A percentile compares a stretch with the other conserved stretches of the same genome.
These are phyloP conservation scores for Chalaropsis thielavioides DNA, from an alignment of 2,329 filamentous ascomycete species.

Conservation along the genomic window DNA sequence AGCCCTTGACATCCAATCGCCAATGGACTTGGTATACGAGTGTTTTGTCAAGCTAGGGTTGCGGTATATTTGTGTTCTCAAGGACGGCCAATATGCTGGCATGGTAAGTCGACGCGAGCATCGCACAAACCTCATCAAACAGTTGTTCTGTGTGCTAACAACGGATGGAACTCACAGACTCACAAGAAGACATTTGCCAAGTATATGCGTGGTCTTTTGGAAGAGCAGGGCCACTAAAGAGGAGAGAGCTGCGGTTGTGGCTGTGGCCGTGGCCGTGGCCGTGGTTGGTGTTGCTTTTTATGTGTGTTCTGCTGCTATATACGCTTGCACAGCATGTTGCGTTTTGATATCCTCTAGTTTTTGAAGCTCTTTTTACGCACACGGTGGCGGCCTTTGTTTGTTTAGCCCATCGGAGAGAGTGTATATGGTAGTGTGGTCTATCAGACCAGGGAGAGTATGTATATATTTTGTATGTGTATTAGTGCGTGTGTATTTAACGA, in stretches of 20 bases:
- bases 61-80: slow-evolving; percentile 79
- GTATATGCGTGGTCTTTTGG: slow-evolving; percentile 74
- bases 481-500: too few species aligned
- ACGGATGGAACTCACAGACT: slow-evolving; percentile 33
- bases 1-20: slow-evolving; percentile 71
- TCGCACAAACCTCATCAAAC: neutral
- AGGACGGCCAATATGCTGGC: slow-evolving; percentile 72
- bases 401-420: too few species aligned
- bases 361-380: neutral
- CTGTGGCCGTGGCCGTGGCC: neutral
- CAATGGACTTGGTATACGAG: slow-evolving; percentile 92
- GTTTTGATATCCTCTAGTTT: neutral
- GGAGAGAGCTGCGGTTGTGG: neutral
- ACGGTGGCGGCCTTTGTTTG: neutral
- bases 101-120: slow-evolving; percentile 46
- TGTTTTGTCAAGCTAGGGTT: slow-evolving; percentile 90
- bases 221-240: slow-evolving; percentile 26
- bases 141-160: neutral
- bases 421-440: too few species aligned
- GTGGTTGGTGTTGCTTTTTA: neutral
- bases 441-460: too few species aligned
- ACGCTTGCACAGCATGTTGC: neutral
- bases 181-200: slow-evolving; percentile 97
- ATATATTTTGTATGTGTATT: too few species aligned
- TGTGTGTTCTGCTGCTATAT: neutral